Evolutionary conservation across 257 asterid species (phyloP), one percentile per base, ranked within the genome.

Genomic region (Nyctanthes arbortristis): DNA sequence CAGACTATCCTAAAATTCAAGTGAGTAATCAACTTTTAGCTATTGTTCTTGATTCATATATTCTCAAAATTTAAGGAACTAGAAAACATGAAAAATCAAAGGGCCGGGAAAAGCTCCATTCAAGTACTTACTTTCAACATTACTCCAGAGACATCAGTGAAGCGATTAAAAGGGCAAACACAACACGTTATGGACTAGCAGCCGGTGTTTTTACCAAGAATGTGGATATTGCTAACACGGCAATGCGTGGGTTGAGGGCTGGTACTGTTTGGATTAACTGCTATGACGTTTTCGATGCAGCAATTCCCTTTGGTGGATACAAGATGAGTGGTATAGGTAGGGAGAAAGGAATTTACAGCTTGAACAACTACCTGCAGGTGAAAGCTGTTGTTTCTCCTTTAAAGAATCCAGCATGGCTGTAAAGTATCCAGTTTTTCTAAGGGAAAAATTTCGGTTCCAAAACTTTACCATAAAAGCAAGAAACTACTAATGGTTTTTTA

Each of bases 261-360:
- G 99, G 99, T 14, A 83, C 96, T 0, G 93, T 93, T 4, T 91
- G 93, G 96, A 81, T 89, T 33, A 94, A 94, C 63, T 82, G 88
- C 79, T 94, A 83, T 14, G 95, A 94, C 64, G 76, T 67, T 0
- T 94, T 94, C 57, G 99, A 91, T 74, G 99, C 99, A 56, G 76
- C 97, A 5, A 94, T 94, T 52, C 99, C 99, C n/a, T 91, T 89
- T 45, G 99, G 97, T 66, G 99, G 97, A 11, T 94, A 94, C 72
- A 94, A 94, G 82, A 89, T 89, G 97, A 94, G 96, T 52, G 97
- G 99, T 10, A 86, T 84, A 1, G 99, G 99, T 32, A 81, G 99
- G 81, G 96, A 93, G 61, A 93, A 89, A 78, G 96, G 96, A 11
- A 91, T 84, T 68, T 93, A 91, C 81, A 84, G 96, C 75, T 90